Percentiles rank a stretch among this genome's conserved stretches.
Conservation (phyloP, 257 asterid genomes). For the Paulownia fortunei region DNA sequence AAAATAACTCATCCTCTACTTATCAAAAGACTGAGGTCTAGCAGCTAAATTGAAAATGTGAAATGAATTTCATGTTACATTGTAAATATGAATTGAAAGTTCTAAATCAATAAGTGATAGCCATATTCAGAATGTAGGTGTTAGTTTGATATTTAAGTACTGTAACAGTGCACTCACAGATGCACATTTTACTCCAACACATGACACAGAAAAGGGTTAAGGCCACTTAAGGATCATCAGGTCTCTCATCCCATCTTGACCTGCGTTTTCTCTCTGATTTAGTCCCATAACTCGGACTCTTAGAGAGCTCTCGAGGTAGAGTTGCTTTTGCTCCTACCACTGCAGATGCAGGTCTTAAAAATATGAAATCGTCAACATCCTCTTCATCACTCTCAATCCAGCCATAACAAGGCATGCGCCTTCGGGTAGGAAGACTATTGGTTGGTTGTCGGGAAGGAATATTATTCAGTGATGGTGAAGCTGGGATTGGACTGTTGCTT, state of each 20-base stretch:
- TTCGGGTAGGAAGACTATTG: background rate
- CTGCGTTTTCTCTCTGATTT: slow-evolving; percentile 19
- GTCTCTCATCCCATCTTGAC: slow-evolving; percentile 50
- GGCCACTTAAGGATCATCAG: slow-evolving; percentile 13
- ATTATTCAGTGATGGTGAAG: background rate
- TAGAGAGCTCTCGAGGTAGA: background rate
- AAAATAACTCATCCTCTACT: background rate
- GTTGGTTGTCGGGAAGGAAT: slow-evolving; percentile 10
- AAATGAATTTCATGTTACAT: too few relatives aligned
- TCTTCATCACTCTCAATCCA: slow-evolving; percentile 62
- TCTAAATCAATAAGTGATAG: background rate
- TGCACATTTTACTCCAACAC: background rate
- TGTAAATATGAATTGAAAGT: too few relatives aligned
- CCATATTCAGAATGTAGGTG: background rate
- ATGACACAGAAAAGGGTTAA: background rate
- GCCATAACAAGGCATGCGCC: slow-evolving; percentile 55
- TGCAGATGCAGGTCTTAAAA: slow-evolving; percentile 24
- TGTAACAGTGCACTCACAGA: background rate
- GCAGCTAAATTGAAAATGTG: background rate
- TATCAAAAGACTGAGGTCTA: background rate
- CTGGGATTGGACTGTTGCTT: background rate
- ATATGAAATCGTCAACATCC: slow-evolving; percentile 28
- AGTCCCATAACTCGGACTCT: background rate
- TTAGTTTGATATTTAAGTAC: background rate
- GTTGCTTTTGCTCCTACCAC: background rate